These are phyloP conservation scores for Aspergillus hortae DNA, from an alignment of 2,329 filamentous ascomycete species.

Conservation along the genomic window DNA sequence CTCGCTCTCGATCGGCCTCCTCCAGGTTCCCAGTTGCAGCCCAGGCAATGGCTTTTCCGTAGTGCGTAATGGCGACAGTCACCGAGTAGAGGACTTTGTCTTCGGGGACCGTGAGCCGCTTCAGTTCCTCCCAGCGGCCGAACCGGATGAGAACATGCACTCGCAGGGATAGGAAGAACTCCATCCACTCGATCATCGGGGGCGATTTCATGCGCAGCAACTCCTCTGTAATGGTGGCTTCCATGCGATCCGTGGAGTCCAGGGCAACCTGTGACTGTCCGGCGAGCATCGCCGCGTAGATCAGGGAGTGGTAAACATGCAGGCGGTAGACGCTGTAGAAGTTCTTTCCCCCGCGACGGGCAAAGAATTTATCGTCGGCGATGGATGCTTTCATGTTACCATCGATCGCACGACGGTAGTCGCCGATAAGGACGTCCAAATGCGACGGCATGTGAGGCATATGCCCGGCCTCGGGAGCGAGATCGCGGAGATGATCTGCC, in stretches of 20 bases:
- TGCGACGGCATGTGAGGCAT: constrained; percentile 74
- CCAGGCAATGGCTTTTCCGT: constrained; percentile 64
- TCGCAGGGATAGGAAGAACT: constrained; percentile 63
- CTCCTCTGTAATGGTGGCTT: constrained; percentile 54
- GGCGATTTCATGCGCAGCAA: constrained; percentile 62
- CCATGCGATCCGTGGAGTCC: constrained; percentile 55
- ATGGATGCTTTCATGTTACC: constrained; percentile 63
- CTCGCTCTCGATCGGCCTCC: constrained; percentile 53
- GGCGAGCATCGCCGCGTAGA: constrained; percentile 72
- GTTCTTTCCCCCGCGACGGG: constrained; percentile 48
- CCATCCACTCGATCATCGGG: constrained; percentile 74
- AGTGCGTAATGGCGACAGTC: constrained; percentile 63
- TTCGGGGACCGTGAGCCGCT: constrained; percentile 52
- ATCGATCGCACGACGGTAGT: constrained; percentile 62
- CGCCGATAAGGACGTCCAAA: constrained; percentile 68
- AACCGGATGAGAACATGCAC: constrained; percentile 69
- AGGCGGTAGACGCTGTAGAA: constrained; percentile 72
- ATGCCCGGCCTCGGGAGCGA: constrained; percentile 64
- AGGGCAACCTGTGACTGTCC: constrained; percentile 60
- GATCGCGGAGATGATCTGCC: constrained; percentile 58
- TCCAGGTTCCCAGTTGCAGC: constrained; percentile 56
- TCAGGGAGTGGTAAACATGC: constrained; percentile 67
- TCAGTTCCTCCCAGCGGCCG: constrained; percentile 64
- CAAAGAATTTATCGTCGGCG: constrained; percentile 64
- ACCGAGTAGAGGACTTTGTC: constrained; percentile 62